Conservation (phyloP, 2,329 filamentous ascomycete genomes). For the Phyllosticta paracitricarpa region DNA sequence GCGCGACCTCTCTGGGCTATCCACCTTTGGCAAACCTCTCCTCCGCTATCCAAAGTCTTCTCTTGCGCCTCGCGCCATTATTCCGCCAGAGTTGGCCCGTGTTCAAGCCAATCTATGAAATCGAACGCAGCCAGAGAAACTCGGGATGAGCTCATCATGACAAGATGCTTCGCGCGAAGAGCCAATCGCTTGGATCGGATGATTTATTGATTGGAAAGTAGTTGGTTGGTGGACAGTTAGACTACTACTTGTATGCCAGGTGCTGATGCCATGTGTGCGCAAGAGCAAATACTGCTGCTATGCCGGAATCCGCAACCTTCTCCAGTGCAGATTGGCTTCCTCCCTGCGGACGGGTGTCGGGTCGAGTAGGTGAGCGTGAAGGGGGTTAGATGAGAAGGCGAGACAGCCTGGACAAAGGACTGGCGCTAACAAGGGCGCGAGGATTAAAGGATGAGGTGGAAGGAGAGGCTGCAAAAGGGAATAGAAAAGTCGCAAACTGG, state of each 20-base stretch:
- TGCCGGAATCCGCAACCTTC: not conserved
- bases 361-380: not conserved
- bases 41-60: not conserved
- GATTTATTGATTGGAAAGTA: no score
- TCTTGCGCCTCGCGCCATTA: not conserved
- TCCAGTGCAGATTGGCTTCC: not conserved
- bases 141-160: no score
- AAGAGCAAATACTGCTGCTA: not conserved
- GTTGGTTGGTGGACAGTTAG: not conserved
- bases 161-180: no score
- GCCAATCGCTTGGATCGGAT: no score
- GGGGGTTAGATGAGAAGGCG: not conserved
- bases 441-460: not conserved
- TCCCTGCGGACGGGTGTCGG: not conserved
- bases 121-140: no score
- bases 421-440: not conserved
- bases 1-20: not conserved
- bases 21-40: not conserved
- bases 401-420: not conserved
- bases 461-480: not conserved
- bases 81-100: no score
- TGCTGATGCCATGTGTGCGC: not conserved
- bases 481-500: not conserved
- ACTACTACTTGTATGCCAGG: not conserved
- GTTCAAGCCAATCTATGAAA: no score